Base-by-base conservation (phyloP, 305 asterid genomes). In the Galium porrigens region DNA sequence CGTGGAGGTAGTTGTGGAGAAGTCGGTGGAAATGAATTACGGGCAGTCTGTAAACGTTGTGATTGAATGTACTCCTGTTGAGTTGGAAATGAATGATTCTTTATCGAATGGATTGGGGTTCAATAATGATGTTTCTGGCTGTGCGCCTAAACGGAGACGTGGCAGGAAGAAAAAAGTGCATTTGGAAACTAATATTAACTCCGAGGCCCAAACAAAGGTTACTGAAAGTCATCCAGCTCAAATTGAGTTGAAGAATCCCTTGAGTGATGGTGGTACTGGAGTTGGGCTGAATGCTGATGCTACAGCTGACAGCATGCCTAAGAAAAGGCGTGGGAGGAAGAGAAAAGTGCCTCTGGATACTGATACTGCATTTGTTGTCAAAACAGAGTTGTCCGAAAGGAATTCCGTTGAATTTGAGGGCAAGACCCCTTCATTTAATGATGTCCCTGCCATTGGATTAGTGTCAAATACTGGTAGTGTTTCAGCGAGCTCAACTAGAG, bases 291-390 rank as follows among this genome's bases (percentile, higher is more conserved):
- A 66, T 69, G 70, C 70, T 73, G 79, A 76, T 69, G 54, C 67
- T 68, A 65, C 1, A 44, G 51, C 72, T 46, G 84, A 68, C 53
- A 63, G 76, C 69, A 73, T 63, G 27, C 36, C 63, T 33, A 79
- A 72, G 59, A 79, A 77, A 70, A 84, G 75, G 76, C 76, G 86
- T 64, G 84, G 89, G 53, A 77, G 90, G 80, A 87, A 79, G 82
- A 84, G 82, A 73, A 79, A 66, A 73, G 78, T 70, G 65, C 44
- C 66, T 72, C 22, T 61, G n/a, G 81, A 60, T 66, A 66, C 44
- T 34, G 72, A 64, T 70, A 65, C 82, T 29, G 58, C 79, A 54
- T 54, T 76, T 68, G 74, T 79, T 48, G 79, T 83, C 22, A 85
- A 76, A 72, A 82, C 89, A 17, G 86, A 58, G 44, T 58, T 32